phyloP scores from a whole-genome alignment of 2,329 filamentous ascomycete genomes.

The Phaeosphaeria sp. region DNA sequence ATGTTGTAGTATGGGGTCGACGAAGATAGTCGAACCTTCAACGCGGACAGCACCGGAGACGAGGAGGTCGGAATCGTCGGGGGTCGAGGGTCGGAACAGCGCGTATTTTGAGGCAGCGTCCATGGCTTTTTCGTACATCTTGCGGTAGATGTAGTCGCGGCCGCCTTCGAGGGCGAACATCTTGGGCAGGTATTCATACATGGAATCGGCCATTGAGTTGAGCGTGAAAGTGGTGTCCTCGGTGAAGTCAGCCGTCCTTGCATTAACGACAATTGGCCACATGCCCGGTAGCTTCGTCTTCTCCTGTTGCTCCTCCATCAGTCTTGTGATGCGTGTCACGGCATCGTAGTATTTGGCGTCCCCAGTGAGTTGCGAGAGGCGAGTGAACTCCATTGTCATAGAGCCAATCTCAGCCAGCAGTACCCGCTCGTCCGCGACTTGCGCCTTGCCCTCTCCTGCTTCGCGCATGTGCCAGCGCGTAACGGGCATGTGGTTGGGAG shows the following conservation, averaged over 20 bases:
- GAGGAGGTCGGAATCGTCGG: slow-evolving; percentile 55
- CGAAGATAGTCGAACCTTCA: slow-evolving; percentile 31
- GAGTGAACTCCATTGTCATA: slow-evolving; percentile 57
- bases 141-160: slow-evolving; percentile 53
- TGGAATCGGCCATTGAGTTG: slow-evolving; percentile 48
- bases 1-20: slow-evolving; percentile 63
- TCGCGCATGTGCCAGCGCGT: slow-evolving; percentile 54
- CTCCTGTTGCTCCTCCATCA: slow-evolving; percentile 52
- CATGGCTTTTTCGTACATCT: slow-evolving; percentile 63
- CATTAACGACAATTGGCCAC: slow-evolving; percentile 57
- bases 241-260: slow-evolving; percentile 49
- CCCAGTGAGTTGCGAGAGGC: slow-evolving; percentile 54
- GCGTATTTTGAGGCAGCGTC: slow-evolving; percentile 53
- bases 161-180: slow-evolving; percentile 53
- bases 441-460: slow-evolving; percentile 46
- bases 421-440: slow-evolving; percentile 50
- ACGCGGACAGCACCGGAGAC: slow-evolving; percentile 53
- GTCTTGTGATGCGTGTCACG: slow-evolving; percentile 51
- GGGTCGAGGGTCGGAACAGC: slow-evolving; percentile 59
- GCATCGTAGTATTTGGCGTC: slow-evolving; percentile 57
- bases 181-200: slow-evolving; percentile 50
- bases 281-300: slow-evolving; percentile 55
- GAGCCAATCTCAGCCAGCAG: slow-evolving; percentile 57
- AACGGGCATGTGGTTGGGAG: slow-evolving; percentile 88
- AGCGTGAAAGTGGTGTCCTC: slow-evolving; percentile 46